Evolutionary conservation across 2,329 filamentous ascomycete species (phyloP).

Genomic region (Stachybotrys chartarum): DNA sequence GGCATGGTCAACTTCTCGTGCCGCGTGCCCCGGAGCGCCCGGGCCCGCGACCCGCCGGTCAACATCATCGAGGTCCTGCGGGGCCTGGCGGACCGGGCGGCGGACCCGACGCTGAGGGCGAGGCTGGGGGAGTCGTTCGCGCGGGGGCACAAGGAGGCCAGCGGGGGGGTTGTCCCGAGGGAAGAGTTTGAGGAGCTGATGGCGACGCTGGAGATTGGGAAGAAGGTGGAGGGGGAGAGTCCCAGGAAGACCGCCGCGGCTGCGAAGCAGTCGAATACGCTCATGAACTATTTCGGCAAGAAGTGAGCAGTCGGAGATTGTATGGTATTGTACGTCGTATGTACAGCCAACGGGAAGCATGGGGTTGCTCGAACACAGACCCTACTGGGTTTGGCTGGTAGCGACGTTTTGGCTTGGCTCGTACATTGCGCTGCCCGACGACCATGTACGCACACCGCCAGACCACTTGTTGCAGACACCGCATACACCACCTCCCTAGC

Average conservation of each 20-base stretch:
- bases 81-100: conserved; percentile 37
- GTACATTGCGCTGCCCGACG: no score
- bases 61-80: conserved; percentile 55
- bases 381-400: no score
- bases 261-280: conserved; percentile 44
- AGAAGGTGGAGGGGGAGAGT: conserved; percentile 32
- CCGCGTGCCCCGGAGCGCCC: conserved; percentile 50
- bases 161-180: conserved; percentile 54
- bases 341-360: no score
- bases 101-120: conserved; percentile 29
- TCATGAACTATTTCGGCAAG: conserved; percentile 48
- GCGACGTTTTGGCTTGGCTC: no score
- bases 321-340: neutral
- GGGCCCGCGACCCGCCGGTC: conserved; percentile 45
- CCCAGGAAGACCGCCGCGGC: conserved; percentile 15
- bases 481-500: no score
- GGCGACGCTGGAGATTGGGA: conserved; percentile 49
- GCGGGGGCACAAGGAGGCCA: conserved; percentile 60
- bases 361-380: no score
- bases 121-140: conserved; percentile 58
- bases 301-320: conserved; percentile 4
- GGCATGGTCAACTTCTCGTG: conserved; percentile 63
- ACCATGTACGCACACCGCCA: no score
- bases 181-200: conserved; percentile 61
- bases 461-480: no score